Conservation (phyloP, 805 yeast species). For the Isabelozyma rhagii region DNA sequence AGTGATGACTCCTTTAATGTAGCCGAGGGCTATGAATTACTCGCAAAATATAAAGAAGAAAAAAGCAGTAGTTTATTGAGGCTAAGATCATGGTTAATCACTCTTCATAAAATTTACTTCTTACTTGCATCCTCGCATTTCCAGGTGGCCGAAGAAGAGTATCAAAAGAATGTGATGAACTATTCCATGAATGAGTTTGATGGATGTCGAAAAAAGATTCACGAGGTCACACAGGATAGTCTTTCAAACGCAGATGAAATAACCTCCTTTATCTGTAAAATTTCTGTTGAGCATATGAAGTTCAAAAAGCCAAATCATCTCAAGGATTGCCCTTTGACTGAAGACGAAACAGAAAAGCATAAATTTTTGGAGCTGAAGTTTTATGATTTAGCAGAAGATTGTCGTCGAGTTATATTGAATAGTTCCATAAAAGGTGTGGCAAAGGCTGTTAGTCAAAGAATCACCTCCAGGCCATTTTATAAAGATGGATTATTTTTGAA, state of each 20-base stretch:
- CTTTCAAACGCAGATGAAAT: slow-evolving; percentile 14
- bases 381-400: slow-evolving; percentile 33
- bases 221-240: neutral
- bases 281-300: slow-evolving; percentile 6
- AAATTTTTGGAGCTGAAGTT: slow-evolving; percentile 25
- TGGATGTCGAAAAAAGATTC: no score
- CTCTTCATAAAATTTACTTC: slow-evolving; percentile 74
- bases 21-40: neutral
- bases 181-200: slow-evolving; percentile 4
- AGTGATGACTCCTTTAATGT: slow-evolving; percentile 4
- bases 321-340: neutral
- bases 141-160: slow-evolving; percentile 44
- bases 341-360: slow-evolving; percentile 5
- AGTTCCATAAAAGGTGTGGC: slow-evolving; percentile 27
- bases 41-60: slow-evolving; percentile 17
- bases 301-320: slow-evolving; percentile 3
- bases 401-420: slow-evolving; percentile 29
- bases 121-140: slow-evolving; percentile 72
- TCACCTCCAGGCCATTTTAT: slow-evolving; percentile 17
- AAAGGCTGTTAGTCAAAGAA: slow-evolving; percentile 18
- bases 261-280: slow-evolving; percentile 18
- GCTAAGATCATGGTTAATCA: slow-evolving; percentile 51
- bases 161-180: slow-evolving; percentile 17
- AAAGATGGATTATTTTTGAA: slow-evolving; percentile 15
- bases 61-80: slow-evolving; percentile 22